A percentile compares a stretch with the other conserved stretches of the same genome.
Evolutionary conservation across 768 basidiomycete genomes (phyloP).

Genomic region (Agaricus sinodeliciosus): DNA sequence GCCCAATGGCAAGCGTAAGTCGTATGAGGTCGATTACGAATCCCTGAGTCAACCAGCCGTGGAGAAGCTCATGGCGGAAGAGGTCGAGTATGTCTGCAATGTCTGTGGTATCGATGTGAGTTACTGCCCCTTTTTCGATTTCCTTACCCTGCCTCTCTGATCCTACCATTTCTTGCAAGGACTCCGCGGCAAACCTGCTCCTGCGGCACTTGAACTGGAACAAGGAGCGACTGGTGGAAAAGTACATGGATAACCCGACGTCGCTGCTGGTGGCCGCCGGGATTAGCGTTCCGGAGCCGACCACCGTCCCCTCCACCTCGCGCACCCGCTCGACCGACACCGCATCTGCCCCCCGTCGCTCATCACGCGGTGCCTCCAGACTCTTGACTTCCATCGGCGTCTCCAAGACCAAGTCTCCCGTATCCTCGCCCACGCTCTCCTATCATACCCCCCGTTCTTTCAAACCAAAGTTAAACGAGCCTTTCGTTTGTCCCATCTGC

Average conservation of each 20-base stretch:
- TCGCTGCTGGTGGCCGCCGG: slow-evolving; percentile 72
- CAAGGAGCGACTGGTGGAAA: slow-evolving; percentile 91
- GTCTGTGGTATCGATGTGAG: slow-evolving; percentile 88
- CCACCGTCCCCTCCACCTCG: slow-evolving; percentile 22
- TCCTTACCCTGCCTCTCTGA: slow-evolving; percentile 1
- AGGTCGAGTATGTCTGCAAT: slow-evolving; percentile 81
- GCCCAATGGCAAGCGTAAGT: slow-evolving; percentile 51
- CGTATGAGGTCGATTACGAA: slow-evolving; percentile 84
- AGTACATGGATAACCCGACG: slow-evolving; percentile 91
- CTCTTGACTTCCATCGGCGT: slow-evolving; percentile 26
- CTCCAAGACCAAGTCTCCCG: slow-evolving; percentile 23
- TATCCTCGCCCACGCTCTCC: slow-evolving; percentile 14
- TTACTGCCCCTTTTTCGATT: slow-evolving; percentile 14
- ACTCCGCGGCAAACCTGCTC: slow-evolving; percentile 65
- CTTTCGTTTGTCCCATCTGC: slow-evolving; percentile 91
- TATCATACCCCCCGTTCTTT: slow-evolving; percentile 19
- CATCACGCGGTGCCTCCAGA: slow-evolving; percentile 31
- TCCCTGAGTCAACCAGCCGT: slow-evolving; percentile 67
- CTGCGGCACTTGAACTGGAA: slow-evolving; percentile 90
- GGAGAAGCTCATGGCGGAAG: slow-evolving; percentile 68
- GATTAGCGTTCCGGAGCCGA: slow-evolving; percentile 37
- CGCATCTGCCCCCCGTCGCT: slow-evolving; percentile 22
- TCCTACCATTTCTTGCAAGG: slow-evolving; percentile 29
- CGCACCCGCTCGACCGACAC: slow-evolving; percentile 23
- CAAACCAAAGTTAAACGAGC: slow-evolving; percentile 29